Evolutionary conservation across 2,329 filamentous ascomycete genomes (phyloP).

Genomic region (Bisporella sp.): DNA sequence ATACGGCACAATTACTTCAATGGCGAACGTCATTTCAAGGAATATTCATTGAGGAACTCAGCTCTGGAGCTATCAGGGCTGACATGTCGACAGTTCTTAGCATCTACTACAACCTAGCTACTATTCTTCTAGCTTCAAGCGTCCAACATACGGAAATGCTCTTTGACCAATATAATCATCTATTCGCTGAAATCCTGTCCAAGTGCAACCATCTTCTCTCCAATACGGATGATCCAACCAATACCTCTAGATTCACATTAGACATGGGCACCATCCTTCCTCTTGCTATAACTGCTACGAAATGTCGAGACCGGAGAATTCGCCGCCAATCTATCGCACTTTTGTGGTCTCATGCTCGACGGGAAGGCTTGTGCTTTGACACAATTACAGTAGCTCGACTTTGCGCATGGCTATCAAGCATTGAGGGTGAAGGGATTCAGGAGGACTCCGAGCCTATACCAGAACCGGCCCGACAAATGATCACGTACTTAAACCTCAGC

Average conservation of each 20-base stretch:
- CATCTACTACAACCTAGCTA: slow-evolving; percentile 26
- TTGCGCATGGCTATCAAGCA: slow-evolving; percentile 26
- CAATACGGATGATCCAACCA: slow-evolving; percentile 22
- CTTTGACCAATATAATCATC: slow-evolving; percentile 23
- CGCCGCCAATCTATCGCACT: slow-evolving; percentile 23
- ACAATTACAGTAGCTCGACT: slow-evolving; percentile 25
- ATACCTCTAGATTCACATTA: slow-evolving; percentile 24
- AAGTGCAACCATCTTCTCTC: slow-evolving; percentile 23
- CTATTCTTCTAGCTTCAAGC: slow-evolving; percentile 24
- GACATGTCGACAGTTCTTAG: slow-evolving; percentile 23
- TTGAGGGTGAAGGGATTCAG: slow-evolving; percentile 24
- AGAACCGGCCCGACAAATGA: slow-evolving; percentile 19
- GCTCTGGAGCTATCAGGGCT: slow-evolving; percentile 16
- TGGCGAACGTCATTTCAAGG: slow-evolving; percentile 24
- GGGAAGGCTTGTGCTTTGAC: slow-evolving; percentile 26
- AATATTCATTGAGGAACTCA: slow-evolving; percentile 18
- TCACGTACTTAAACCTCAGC: slow-evolving; percentile 25
- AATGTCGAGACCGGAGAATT: slow-evolving; percentile 23
- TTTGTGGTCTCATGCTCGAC: slow-evolving; percentile 25
- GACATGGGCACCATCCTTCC: slow-evolving; percentile 28
- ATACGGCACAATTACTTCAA: slow-evolving; percentile 22
- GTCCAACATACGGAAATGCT: slow-evolving; percentile 23
- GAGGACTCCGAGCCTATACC: slow-evolving; percentile 22
- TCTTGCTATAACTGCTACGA: slow-evolving; percentile 23
- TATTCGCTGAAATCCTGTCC: slow-evolving; percentile 24